These are phyloP conservation scores for Penicillium corylophilum DNA, from an alignment of 2,329 filamentous ascomycete genomes.

Conservation along the genomic window DNA sequence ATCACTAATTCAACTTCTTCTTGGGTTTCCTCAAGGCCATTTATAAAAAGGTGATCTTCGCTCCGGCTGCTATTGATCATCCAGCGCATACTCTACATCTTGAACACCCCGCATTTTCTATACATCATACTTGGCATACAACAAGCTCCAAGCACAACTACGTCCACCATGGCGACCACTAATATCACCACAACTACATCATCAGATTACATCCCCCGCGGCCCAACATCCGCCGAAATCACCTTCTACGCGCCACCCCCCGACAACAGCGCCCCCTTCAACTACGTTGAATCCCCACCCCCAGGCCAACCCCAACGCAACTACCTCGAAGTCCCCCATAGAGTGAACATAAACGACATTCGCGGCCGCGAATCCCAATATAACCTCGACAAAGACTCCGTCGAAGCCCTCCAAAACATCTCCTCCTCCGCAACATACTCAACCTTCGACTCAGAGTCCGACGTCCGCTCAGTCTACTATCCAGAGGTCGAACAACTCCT, in stretches of 20 bases:
- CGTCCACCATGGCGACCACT: conserved; percentile 20
- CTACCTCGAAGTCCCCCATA: conserved; percentile 52
- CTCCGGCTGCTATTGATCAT: background rate
- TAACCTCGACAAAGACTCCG: conserved; percentile 71
- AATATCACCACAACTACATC: conserved; percentile 10
- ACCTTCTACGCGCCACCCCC: conserved; percentile 64
- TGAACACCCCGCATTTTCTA: background rate
- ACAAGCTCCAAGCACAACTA: background rate
- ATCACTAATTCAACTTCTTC: conserved; percentile 12
- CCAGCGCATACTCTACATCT: background rate
- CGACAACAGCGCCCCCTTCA: conserved; percentile 61
- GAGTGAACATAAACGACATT: conserved; percentile 67
- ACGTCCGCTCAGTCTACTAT: conserved; percentile 72
- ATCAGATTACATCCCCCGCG: conserved; percentile 51
- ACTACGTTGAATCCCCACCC: conserved; percentile 65
- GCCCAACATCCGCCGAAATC: conserved; percentile 61
- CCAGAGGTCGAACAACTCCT: conserved; percentile 76
- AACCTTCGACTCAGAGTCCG: conserved; percentile 66
- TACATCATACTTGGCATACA: background rate
- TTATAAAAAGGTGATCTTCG: background rate
- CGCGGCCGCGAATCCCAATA: conserved; percentile 68
- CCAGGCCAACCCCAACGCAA: conserved; percentile 65
- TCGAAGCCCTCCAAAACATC: conserved; percentile 62
- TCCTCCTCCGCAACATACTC: conserved; percentile 56
- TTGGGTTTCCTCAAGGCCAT: background rate